Evolutionary conservation across 768 basidiomycete species (phyloP), one percentile per base, ranked within the genome.

Genomic region (Mycena galericulata): DNA sequence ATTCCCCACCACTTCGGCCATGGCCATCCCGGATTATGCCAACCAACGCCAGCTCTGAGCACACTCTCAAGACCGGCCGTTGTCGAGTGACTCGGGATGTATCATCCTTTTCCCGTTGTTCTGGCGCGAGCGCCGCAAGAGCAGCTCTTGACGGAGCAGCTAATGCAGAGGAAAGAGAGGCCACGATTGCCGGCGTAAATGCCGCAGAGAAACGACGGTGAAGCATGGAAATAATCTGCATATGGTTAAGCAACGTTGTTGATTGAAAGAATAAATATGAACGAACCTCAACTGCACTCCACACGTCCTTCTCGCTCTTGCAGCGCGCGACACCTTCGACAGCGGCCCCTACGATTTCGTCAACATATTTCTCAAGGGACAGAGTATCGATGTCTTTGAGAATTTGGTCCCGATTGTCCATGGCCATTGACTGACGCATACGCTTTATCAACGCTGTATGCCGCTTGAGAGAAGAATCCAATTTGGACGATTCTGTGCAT

Each of bases 391-490:
- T 90, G 74, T 99, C 98, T 79, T 96, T 98, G 72, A 98, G 81
- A 67, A 97, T 90, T 74, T 94, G 91, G 73, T 96, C 95, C 51
- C 86, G 88, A 76, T 95, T 92, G 73, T 96, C 94, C 41, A 85
- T 76, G 18, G 92, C 93, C 74, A 99, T 85, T 20, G 95, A 94
- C 75, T 92, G 94, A 50, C 92, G 90, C 73, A 98, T 92, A 49
- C 94, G 92, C 79, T 97, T 99, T 71, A 98, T 96, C 69, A 99
- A 87, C 8, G 96, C 94, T 2, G 96, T 98, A 80, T 99, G 97
- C 9, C 96, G 91, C 81, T 95, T 99, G 65, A 99, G 81, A 47
- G 98, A 98, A 4, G 98, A 96, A 79, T 99, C 98, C 26, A 96
- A 85, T 77, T 90, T 96, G 24, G 87, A 83, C 12, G 88, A 83